Base-by-base conservation (phyloP, 2,329 filamentous ascomycete genomes). In the Aureobasidium vineae region DNA sequence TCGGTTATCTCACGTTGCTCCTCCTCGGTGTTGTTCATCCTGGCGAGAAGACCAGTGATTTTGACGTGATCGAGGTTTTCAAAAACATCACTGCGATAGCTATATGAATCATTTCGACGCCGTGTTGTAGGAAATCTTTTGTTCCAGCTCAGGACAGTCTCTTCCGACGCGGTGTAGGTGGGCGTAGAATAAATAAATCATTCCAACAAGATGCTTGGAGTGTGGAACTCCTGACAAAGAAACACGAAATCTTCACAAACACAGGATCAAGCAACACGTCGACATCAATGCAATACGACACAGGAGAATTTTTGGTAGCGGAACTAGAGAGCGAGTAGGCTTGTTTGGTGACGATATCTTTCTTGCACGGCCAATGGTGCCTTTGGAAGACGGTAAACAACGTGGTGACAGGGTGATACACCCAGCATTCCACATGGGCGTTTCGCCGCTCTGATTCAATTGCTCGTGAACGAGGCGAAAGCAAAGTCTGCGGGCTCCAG, bases 401-500 rank as follows among this genome's bases (percentile, higher is more conserved):
- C 26, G 19, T 8, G 10, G 19, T 28, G 19, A 33, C 49, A 52
- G 49, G 49, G 49, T 52, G 49, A n/a, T n/a, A n/a, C 6, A 11
- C 28, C 28, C 28, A 11, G 33, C 28, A 52, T 52, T 52, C 26
- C 3, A 52, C 26, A 33, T n/a, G 11, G 7, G 8, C 23, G 21
- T 21, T 26, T 26, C 11, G n/a, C 36, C 3, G 23, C 43, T 5
- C 2, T 4, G 4, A 36, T 21, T 23, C 11, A 53, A 21, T 36
- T 7, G n/a, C 28, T 52, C 28, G 21, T 54, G 10, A 53, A 54
- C 13, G 36, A 31, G 67, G 66, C 63, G 41, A 36, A 68, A 10
- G 28, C 54, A 68, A 82, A 81, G 60, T 81, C 78, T 0, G 80
- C 80, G 1, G 79, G 79, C 3, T 69, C 71, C 8, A 79, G 70